phyloP scores from a whole-genome alignment of 139 green algal species.

The Micractinium conductrix region DNA sequence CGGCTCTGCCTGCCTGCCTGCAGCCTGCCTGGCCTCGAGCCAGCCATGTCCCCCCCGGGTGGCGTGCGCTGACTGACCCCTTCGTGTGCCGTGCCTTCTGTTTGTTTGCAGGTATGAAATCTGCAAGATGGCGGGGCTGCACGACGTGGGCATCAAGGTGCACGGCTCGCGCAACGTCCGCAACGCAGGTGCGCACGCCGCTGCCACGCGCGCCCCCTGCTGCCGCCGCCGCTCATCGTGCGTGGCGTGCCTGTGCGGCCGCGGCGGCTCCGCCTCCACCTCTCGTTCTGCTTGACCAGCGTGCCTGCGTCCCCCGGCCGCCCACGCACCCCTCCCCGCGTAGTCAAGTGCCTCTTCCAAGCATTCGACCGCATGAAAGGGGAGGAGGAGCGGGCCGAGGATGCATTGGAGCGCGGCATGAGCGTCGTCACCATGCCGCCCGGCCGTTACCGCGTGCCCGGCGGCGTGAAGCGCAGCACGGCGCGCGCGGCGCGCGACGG shows the following conservation, averaged over 20 bases:
- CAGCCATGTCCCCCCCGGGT: no score
- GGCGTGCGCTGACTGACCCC: no score
- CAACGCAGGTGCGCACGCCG: slow-evolving; percentile 27
- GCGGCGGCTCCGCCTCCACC: neutral
- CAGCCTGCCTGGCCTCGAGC: no score
- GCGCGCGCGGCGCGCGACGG: no score
- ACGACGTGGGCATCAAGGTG: slow-evolving; percentile 52
- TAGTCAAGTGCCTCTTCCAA: slow-evolving; percentile 54
- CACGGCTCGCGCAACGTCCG: slow-evolving; percentile 47
- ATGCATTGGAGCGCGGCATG: neutral
- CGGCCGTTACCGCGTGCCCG: slow-evolving; percentile 41
- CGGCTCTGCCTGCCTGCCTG: no score
- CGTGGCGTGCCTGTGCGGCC: no score
- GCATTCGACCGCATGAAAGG: slow-evolving; percentile 43
- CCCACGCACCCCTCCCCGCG: neutral
- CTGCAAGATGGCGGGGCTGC: slow-evolving; percentile 50
- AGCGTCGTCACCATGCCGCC: slow-evolving; percentile 36
- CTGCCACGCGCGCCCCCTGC: neutral
- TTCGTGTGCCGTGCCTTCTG: no score
- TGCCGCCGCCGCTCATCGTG: no score
- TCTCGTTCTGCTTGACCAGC: neutral
- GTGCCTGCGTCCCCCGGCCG: neutral
- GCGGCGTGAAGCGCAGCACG: no score
- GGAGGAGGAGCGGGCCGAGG: slow-evolving; percentile 31
- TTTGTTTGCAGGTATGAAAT: no score